These are phyloP conservation scores for Penicillium taxi DNA, from an alignment of 495 filamentous ascomycete genomes.

Conservation along the genomic window DNA sequence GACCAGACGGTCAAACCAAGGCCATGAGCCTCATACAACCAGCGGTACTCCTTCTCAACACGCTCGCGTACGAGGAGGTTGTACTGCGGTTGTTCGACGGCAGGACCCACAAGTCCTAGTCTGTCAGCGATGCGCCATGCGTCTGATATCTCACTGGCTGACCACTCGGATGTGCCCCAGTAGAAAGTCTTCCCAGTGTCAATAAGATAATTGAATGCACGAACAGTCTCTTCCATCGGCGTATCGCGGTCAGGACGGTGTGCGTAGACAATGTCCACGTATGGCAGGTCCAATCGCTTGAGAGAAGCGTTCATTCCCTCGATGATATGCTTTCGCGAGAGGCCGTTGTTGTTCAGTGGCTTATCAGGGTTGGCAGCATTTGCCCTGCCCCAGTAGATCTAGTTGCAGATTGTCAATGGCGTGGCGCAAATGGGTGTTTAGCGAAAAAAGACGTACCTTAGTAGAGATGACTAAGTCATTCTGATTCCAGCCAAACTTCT, in stretches of 20 bases:
- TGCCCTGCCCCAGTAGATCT: conserved; percentile 61
- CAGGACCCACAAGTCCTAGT: conserved; percentile 68
- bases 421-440: too few species aligned
- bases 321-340: conserved; percentile 76
- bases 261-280: conserved; percentile 74
- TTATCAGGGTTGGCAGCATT: conserved; percentile 53
- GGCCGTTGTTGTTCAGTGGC: conserved; percentile 65
- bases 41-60: conserved; percentile 68
- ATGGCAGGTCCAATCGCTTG: conserved; percentile 58
- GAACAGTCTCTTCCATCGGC: conserved; percentile 80
- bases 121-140: conserved; percentile 68
- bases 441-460: conserved; percentile 60
- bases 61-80: conserved; percentile 64
- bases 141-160: conserved; percentile 67
- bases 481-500: conserved; percentile 56
- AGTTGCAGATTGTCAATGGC: conserved; percentile 1
- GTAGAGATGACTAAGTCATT: conserved; percentile 80
- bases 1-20: conserved; percentile 68
- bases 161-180: conserved; percentile 90
- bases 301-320: conserved; percentile 62
- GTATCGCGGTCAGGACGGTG: conserved; percentile 77
- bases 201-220: conserved; percentile 77
- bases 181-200: conserved; percentile 73
- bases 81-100: conserved; percentile 81
- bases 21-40: conserved; percentile 55